phyloP scores from a whole-genome alignment of 2,329 filamentous ascomycete genomes.

The Chaetomium sp. region DNA sequence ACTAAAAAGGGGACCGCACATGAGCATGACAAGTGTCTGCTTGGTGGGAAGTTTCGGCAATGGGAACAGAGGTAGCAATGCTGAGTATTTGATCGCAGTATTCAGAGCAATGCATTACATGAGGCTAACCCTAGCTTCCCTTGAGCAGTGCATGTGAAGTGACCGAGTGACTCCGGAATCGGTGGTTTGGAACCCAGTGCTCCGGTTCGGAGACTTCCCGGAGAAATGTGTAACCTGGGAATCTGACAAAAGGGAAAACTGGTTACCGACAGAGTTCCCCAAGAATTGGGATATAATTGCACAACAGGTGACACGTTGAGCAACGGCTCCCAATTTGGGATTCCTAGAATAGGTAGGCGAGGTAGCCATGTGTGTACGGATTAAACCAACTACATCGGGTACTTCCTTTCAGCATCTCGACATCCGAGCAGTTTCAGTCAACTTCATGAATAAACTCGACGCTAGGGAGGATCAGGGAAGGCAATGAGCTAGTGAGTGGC shows the following conservation, averaged over 20 bases:
- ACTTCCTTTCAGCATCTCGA: background rate
- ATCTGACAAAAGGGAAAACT: background rate
- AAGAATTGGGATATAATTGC: constrained; percentile 8
- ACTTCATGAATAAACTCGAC: background rate
- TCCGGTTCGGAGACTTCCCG: background rate
- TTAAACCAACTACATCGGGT: background rate
- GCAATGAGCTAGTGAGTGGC: background rate
- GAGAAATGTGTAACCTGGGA: background rate
- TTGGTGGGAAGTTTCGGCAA: constrained; percentile 7
- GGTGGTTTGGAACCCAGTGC: background rate
- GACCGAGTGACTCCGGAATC: constrained; percentile 10
- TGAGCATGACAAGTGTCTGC: constrained; percentile 30
- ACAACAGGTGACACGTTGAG: constrained; percentile 9
- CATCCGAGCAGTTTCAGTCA: background rate
- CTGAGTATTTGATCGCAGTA: constrained; percentile 10
- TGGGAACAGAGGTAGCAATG: constrained; percentile 10
- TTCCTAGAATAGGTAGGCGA: background rate
- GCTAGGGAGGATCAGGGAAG: background rate
- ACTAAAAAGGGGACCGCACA: constrained; percentile 25
- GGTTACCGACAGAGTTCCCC: background rate
- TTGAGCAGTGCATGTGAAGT: background rate
- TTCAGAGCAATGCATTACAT: constrained; percentile 16
- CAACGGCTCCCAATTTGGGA: background rate
- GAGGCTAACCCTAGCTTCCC: background rate
- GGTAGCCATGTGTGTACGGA: background rate